Evolutionary conservation across 169 alveolate species (phyloP).

Genomic region (Plasmodium coatneyi): DNA sequence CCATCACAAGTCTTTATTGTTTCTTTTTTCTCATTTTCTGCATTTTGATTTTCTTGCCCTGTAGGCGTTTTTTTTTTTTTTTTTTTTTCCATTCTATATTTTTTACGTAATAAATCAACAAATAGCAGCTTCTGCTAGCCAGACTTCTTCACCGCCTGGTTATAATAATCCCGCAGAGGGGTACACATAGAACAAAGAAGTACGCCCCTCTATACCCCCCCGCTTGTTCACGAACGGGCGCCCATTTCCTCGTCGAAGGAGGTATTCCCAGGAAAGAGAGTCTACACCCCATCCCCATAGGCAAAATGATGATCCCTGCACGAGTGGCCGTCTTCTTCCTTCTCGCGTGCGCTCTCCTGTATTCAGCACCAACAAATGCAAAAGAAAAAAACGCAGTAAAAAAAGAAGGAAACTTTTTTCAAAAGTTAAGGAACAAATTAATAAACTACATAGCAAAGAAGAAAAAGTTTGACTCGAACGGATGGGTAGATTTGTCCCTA

Average conservation of each 20-base stretch:
- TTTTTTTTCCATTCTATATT: not conserved
- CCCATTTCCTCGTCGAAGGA: not conserved
- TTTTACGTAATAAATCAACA: not conserved
- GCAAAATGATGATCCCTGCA: not conserved
- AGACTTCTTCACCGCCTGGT: not conserved
- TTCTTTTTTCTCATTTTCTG: not conserved
- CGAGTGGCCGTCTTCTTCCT: not conserved
- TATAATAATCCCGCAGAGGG: not conserved
- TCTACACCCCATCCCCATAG: not conserved
- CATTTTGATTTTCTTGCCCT: not conserved
- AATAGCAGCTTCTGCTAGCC: not conserved
- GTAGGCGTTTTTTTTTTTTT: not conserved
- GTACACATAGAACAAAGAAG: not conserved
- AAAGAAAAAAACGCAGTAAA: not conserved
- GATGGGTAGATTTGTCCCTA: constrained; percentile 27
- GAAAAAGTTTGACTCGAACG: constrained; percentile 40
- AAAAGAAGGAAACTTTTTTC: not conserved
- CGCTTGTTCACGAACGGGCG: not conserved
- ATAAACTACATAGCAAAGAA: constrained; percentile 34
- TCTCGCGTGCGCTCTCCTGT: not conserved
- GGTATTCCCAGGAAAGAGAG: not conserved
- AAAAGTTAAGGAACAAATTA: not conserved
- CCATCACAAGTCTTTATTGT: not conserved
- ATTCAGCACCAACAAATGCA: not conserved
- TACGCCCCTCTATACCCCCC: not conserved